Evolutionary conservation across 192 early-diverging fungal genomes (phyloP).

Genomic region (Borealophlyctis nickersoniae): DNA sequence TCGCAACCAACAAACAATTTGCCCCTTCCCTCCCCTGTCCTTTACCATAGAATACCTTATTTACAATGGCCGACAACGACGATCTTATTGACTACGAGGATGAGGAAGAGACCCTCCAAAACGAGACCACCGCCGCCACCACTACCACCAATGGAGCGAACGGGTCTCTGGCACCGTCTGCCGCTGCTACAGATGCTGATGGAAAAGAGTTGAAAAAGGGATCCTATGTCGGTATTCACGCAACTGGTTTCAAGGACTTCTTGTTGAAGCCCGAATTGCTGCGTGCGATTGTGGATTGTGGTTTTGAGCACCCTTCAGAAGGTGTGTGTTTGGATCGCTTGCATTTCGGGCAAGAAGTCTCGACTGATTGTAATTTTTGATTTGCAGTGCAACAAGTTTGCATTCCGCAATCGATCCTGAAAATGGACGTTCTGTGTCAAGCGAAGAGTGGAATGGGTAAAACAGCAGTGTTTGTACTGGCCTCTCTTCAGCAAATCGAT

Average conservation of each 20-base stretch:
- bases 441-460: slow-evolving; percentile 99
- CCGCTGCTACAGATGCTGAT: slow-evolving; percentile 48
- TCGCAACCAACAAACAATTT: slow-evolving; percentile 1
- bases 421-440: slow-evolving; percentile 96
- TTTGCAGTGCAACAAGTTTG: slow-evolving; percentile 92
- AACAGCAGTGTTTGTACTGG: slow-evolving; percentile 96
- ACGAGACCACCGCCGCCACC: slow-evolving; percentile 47
- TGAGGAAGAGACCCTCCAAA: slow-evolving; percentile 76
- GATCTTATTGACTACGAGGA: slow-evolving; percentile 98
- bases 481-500: slow-evolving; percentile 91
- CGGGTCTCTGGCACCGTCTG: slow-evolving; percentile 33
- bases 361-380: background rate
- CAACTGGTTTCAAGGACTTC: slow-evolving; percentile 98
- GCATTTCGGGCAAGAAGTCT: background rate
- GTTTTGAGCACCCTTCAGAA: slow-evolving; percentile 99
- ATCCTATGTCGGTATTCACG: slow-evolving; percentile 96
- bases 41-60: background rate
- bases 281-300: slow-evolving; percentile 94
- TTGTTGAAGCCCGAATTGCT: slow-evolving; percentile 94
- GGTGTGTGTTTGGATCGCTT: slow-evolving; percentile 39
- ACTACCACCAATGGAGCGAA: slow-evolving; percentile 47
- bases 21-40: slow-evolving; percentile 8
- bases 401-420: slow-evolving; percentile 94
- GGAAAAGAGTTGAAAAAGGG: slow-evolving; percentile 90
- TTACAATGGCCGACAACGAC: slow-evolving; percentile 54